Evolutionary conservation across 768 basidiomycete species (phyloP), one percentile per base, ranked within the genome.

Genomic region (Naganishia friedmannii): DNA sequence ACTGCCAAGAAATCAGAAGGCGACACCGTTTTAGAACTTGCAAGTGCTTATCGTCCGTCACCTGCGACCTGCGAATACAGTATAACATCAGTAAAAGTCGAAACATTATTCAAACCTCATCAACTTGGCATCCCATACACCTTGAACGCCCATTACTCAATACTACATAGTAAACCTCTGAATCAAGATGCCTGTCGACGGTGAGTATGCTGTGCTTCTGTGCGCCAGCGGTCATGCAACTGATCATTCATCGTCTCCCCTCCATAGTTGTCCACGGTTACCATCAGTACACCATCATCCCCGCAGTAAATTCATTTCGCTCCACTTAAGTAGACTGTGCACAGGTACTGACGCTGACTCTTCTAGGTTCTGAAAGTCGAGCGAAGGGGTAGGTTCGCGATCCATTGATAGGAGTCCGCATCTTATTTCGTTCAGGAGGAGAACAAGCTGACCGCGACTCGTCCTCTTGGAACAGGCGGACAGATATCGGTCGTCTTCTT

Each of bases 221-320:
- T n/a, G n/a, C n/a, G 9, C 28, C 34, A 2, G 34, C 1, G 57
- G 19, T 29, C 29, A 2, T 2, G n/a, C 21, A 17, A 21, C 60
- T 46, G 17, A 63, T 8, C 19, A 15, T 37, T 58, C 31, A n/a
- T 2, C 23, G 32, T 4, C 26, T 42, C 37, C 3, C 21, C 23
- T 63, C 39, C 23, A 51, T 12, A 63, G 60, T 63, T 21, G 39
- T 63, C 29, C 60, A 63, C 60, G 42, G 60, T 26, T 63, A 63
- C 60, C 60, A 63, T 17, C 39, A 42, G 60, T 63, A 63, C 60
- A 63, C 60, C 42, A 37, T 63, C 26, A 63, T 63, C 19, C 60
- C 60, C n/a, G 26, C 26, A 63, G 60, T 63, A 45, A 63, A 23
- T 63, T 42, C 15, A 29, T 37, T 15, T 21, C 12, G 4, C 34